phyloP scores from a whole-genome alignment of 148 eudicot genomes.

The Cornus controversa region DNA sequence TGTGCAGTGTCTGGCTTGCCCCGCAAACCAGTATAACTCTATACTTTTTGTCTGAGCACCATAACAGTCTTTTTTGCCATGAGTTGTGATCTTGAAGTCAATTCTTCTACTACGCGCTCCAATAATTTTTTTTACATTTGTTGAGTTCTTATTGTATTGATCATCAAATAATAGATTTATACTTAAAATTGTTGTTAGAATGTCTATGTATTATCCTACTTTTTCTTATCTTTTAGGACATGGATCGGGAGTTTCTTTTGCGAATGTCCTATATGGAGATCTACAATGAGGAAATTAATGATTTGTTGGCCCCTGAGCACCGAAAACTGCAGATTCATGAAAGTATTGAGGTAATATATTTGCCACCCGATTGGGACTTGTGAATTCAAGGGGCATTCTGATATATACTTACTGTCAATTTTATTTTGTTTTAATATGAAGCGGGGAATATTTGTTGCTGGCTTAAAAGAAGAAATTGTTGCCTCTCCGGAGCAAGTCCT shows the following conservation, averaged over 20 bases:
- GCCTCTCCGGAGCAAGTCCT: conserved; percentile 92
- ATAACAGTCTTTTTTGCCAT: background rate
- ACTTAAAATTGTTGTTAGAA: background rate
- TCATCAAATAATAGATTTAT: background rate
- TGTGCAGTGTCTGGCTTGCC: background rate
- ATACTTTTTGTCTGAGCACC: background rate
- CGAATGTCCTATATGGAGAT: conserved; percentile 99
- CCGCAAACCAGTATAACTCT: background rate
- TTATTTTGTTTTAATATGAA: conserved; percentile 24
- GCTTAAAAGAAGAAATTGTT: conserved; percentile 94
- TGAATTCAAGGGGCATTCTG: background rate
- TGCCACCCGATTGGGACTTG: background rate
- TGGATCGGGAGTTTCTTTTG: conserved; percentile 79
- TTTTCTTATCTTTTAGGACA: conserved; percentile 42
- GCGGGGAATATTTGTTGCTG: conserved; percentile 97
- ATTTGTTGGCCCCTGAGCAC: conserved; percentile 88
- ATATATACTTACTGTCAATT: background rate
- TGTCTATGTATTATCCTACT: background rate
- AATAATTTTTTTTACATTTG: background rate
- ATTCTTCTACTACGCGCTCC: background rate
- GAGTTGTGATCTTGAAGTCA: background rate
- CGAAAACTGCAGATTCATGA: conserved; percentile 91
- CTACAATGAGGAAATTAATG: conserved; percentile 95
- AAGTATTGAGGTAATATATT: conserved; percentile 66
- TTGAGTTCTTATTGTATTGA: background rate